phyloP scores from a whole-genome alignment of 345 rosid genomes.

The Litchi chinensis region DNA sequence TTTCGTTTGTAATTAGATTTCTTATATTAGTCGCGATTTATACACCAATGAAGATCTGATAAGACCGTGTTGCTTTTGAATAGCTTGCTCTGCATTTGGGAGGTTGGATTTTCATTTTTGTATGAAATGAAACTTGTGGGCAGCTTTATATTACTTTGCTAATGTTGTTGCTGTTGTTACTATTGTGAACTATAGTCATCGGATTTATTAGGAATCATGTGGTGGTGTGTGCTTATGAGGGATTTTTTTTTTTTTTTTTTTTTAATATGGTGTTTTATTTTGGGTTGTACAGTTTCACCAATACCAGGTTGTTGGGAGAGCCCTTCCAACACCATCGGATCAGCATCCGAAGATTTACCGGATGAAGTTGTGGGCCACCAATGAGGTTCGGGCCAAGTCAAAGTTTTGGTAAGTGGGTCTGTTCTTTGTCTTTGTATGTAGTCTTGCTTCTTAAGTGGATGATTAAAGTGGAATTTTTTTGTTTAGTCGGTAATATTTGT shows the following conservation, averaged over 20 bases:
- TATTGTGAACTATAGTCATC: neutral
- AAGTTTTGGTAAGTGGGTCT: conserved; percentile 45
- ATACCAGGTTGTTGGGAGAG: conserved; percentile 55
- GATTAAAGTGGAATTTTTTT: neutral
- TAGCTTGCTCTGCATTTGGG: neutral
- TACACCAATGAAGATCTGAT: too few species aligned
- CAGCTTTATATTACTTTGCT: neutral
- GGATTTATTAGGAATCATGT: neutral
- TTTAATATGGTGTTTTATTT: neutral
- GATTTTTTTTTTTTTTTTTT: neutral
- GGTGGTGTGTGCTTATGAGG: neutral
- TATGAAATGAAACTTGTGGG: neutral
- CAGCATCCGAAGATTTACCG: conserved; percentile 52
- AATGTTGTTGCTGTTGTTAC: neutral
- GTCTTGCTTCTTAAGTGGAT: neutral
- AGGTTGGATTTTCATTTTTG: neutral
- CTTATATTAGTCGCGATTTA: too few species aligned
- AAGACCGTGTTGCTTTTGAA: too few species aligned
- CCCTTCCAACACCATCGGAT: conserved; percentile 41
- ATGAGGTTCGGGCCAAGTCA: conserved; percentile 52
- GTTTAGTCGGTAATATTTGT: neutral
- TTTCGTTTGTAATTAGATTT: neutral
- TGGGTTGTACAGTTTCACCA: conserved; percentile 39
- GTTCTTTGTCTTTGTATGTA: neutral
- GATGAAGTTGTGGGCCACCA: conserved; percentile 60